A percentile compares a stretch with the other conserved stretches of the same genome.
These are phyloP conservation scores for Ophioceras dolichostomum DNA, from an alignment of 2,329 filamentous ascomycete species.

Conservation along the genomic window DNA sequence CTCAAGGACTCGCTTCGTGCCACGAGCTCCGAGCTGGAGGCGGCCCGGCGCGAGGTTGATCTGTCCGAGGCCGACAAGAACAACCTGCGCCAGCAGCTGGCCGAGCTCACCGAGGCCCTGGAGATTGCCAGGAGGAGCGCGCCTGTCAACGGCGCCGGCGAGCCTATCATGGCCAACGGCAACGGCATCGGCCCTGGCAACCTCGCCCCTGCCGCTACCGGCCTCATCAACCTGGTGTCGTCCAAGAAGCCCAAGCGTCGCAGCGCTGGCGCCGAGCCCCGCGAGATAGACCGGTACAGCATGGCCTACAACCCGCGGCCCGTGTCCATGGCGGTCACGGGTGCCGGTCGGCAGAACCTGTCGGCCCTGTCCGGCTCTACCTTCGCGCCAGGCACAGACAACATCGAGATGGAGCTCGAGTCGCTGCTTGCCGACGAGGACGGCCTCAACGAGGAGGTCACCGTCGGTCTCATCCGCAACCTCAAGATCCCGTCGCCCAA, in stretches of 20 bases:
- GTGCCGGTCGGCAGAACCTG: slow-evolving; percentile 45
- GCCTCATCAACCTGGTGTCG: slow-evolving; percentile 91
- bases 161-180: slow-evolving; percentile 57
- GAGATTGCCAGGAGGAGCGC: slow-evolving; percentile 71
- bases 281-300: slow-evolving; percentile 82
- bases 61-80: slow-evolving; percentile 77
- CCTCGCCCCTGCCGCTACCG: slow-evolving; percentile 46
- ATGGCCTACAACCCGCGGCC: slow-evolving; percentile 87
- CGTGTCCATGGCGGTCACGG: slow-evolving; percentile 83
- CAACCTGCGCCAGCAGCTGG: slow-evolving; percentile 74
- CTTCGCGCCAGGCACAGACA: slow-evolving; percentile 73
- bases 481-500: slow-evolving; percentile 89
- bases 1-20: slow-evolving; percentile 71
- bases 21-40: slow-evolving; percentile 71
- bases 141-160: slow-evolving; percentile 61
- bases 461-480: slow-evolving; percentile 89
- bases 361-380: slow-evolving; percentile 57
- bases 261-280: slow-evolving; percentile 77
- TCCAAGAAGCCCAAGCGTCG: slow-evolving; percentile 95
- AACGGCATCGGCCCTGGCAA: slow-evolving; percentile 46
- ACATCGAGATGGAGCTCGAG: slow-evolving; percentile 90
- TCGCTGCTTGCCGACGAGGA: slow-evolving; percentile 90
- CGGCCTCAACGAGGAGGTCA: slow-evolving; percentile 91
- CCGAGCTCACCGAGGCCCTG: slow-evolving; percentile 83
- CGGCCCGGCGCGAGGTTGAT: slow-evolving; percentile 60